Base-by-base conservation (phyloP, 2,329 filamentous ascomycete species). In the Stemphylium vesicarium region DNA sequence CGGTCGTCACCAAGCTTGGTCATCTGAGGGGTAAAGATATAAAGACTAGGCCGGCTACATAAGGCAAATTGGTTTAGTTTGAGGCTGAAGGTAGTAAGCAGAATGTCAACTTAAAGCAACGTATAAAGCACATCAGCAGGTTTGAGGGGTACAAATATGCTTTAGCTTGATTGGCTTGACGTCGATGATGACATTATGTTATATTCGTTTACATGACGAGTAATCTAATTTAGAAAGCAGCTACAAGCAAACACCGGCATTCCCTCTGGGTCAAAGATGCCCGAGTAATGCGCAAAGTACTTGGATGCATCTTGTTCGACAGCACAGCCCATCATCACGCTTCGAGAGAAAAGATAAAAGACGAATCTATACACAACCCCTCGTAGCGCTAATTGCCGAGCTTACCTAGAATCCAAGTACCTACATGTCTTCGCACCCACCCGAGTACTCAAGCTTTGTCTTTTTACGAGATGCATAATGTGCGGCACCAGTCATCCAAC, bases 1-100 rank as follows among this genome's bases (percentile, higher is more conserved):
- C 57, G 16, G 29, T 50, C 5, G 56, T 60, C 6, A 61, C 56
- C 20, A 51, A 51, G 38, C 32, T 57, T 6, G 43, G 32, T 13
- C 15, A 32, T 45, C 20, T 37, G 38, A 26, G 26, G 32, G 26
- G 26, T 11, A 11, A 11, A 29, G 26, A 29, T 11, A 29, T 29
- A 45, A 36, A 38, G 31, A 20, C 2, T 38, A 18, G 22, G 12
- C 11, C 15, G 18, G 15, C 13, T 12, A 24, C n/a, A 9, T 37
- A 7, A 49, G 15, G 10, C 15, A 18, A 9, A 33, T 20, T 13
- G 33, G 33, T 4, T 10, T 11, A 2, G 16, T 18, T 29, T 11
- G 9, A 11, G 10, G 26, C 10, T 29, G 26, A 11, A 29, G 26
- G 11, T 29, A 10, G 26, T 29, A 29, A 11, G 26, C 10, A 11